phyloP scores from a whole-genome alignment of 2,329 filamentous ascomycete genomes.

The Talaromyces piceae region DNA sequence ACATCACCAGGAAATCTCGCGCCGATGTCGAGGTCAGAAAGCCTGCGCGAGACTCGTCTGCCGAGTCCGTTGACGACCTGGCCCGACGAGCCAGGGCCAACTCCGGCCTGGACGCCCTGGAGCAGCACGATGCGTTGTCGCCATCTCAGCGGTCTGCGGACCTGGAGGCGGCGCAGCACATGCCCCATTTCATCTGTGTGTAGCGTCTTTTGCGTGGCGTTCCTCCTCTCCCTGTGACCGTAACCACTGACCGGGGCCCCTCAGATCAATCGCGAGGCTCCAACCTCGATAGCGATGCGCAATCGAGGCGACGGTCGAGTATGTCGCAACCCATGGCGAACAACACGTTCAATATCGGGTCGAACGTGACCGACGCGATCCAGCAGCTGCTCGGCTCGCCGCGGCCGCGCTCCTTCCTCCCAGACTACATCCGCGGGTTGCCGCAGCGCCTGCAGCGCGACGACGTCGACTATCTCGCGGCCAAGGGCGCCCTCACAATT shows the following conservation, averaged over 20 bases:
- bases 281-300: conserved; percentile 30
- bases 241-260: conserved; percentile 12
- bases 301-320: conserved; percentile 12
- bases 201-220: conserved; percentile 15
- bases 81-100: conserved; percentile 23
- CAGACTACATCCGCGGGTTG: conserved; percentile 70
- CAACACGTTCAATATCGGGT: conserved; percentile 18
- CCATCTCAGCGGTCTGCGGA: conserved; percentile 41
- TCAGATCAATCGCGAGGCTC: conserved; percentile 43
- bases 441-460: conserved; percentile 69
- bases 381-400: conserved; percentile 33
- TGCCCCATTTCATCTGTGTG: conserved; percentile 58
- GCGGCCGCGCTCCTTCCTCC: conserved; percentile 38
- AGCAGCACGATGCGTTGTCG: conserved; percentile 22
- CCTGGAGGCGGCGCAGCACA: conserved; percentile 48
- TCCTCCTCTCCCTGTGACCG: neutral
- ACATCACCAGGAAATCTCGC: conserved; percentile 30
- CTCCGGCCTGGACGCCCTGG: conserved; percentile 22
- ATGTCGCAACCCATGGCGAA: conserved; percentile 32
- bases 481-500: conserved; percentile 76
- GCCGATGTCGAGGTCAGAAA: conserved; percentile 31
- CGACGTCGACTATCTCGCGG: conserved; percentile 73
- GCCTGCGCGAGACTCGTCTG: conserved; percentile 25
- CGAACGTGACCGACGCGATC: conserved; percentile 28
- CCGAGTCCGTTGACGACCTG: conserved; percentile 28